These are phyloP conservation scores for Taiozyma sp. DNA, from an alignment of 1,139 yeast genomes.

Conservation along the genomic window DNA sequence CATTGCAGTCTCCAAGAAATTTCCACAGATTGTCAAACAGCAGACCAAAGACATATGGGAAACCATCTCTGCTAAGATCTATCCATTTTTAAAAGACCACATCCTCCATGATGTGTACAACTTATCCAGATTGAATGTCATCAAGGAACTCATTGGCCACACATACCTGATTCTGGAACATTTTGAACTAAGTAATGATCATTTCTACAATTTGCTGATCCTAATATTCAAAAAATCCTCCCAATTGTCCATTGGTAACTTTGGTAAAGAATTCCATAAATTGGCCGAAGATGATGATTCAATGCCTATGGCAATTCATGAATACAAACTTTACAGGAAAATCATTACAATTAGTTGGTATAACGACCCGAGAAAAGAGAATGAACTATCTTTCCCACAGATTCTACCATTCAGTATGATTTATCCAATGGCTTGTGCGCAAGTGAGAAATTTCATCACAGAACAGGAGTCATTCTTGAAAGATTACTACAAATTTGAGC, in stretches of 20 bases:
- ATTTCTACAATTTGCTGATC: slow-evolving; percentile 59
- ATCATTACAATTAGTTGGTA: slow-evolving; percentile 67
- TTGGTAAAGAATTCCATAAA: slow-evolving; percentile 54
- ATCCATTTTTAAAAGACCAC: slow-evolving; percentile 42
- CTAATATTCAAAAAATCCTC: slow-evolving; percentile 58
- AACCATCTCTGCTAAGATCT: slow-evolving; percentile 51
- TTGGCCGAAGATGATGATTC: slow-evolving; percentile 77
- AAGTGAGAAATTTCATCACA: slow-evolving; percentile 59
- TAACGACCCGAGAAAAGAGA: slow-evolving; percentile 31
- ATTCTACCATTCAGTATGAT: slow-evolving; percentile 84
- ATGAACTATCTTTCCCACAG: slow-evolving; percentile 52
- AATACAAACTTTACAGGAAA: slow-evolving; percentile 52
- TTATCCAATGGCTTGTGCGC: slow-evolving; percentile 80
- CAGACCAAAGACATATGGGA: slow-evolving; percentile 79
- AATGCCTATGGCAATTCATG: slow-evolving; percentile 75
- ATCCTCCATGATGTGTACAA: slow-evolving; percentile 22
- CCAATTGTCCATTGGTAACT: slow-evolving; percentile 47
- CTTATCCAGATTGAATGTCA: slow-evolving; percentile 33
- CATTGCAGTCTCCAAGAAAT: slow-evolving; percentile 44
- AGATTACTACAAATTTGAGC: slow-evolving; percentile 53
- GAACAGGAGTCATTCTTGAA: slow-evolving; percentile 59
- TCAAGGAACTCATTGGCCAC: slow-evolving; percentile 61
- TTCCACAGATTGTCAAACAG: slow-evolving; percentile 35
- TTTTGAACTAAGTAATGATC: slow-evolving; percentile 54
- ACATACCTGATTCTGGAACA: slow-evolving; percentile 76